Base-by-base conservation (phyloP, 2,329 filamentous ascomycete species). In the Diatrype stigma region DNA sequence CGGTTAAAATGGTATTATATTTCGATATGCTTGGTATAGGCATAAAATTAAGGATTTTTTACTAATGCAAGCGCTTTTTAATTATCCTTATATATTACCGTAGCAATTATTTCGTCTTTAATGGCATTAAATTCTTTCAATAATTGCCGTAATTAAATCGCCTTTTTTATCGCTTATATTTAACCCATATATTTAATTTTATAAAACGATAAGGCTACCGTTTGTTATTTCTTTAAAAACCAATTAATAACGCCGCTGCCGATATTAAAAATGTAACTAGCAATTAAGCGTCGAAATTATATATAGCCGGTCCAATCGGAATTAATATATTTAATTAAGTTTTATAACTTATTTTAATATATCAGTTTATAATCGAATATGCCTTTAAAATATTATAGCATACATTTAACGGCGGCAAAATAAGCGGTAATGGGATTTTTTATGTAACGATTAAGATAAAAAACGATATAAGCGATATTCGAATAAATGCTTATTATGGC, bases 381-480 rank as follows among this genome's bases (percentile, higher is more conserved):
- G 14, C 14, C 16, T 37, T 37, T 37, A 37, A 37, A 37, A 37
- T 37, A 37, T 7, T 12, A 12, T 37, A 37, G 16, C 6, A 37
- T 37, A 7, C n/a, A 16, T 37, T 37, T 37, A 37, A 37, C 14
- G 14, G 14, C 34, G 12, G 21, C 23, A 42, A 42, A 10, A 23
- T 42, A 42, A 16, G 7, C 11, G 3, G 16, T 42, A 47, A 49
- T 53, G 40, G 48, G 30, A 49, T 19, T 48, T 48, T 50, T 48
- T 50, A 50, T 50, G 38, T 53, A 53, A 17, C 22, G 3, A 34
- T 44, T 53, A 23, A 50, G 32, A 28, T 53, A 53, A 30, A 30
- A 30, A 30, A 30, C 26, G 26, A 30, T 40, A 52, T 50, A 34
- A 30, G 10, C 26, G 26, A 30, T 30, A 30, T 30, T 30, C 10